Base-by-base conservation (phyloP, 139 green algal species). In the Picochlorum costavermella region DNA sequence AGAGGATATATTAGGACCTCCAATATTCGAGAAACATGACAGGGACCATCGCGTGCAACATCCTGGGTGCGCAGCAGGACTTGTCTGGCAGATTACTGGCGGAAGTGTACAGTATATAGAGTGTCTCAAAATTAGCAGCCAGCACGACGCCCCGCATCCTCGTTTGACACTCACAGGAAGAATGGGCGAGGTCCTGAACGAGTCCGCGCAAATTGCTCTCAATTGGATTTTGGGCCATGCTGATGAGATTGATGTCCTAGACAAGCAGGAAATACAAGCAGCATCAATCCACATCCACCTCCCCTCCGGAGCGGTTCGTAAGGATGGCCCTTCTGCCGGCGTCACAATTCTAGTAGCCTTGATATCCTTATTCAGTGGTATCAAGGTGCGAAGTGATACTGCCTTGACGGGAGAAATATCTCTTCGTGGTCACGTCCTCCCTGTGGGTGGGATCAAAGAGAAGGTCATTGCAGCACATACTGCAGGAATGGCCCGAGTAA, bases 61-160 rank as follows among this genome's bases (percentile, higher is more conserved):
- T 2, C 73, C 86, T 45, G 92, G 94, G 8, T 86, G 96, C n/a
- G 89, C 95, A 11, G 95, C 93, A 71, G 94, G 94, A 0, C 79
- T 99, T 60, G 94, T 94, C 6, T 99, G 92, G 92, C 98, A 94
- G 1, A 71, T 87, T 1, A 90, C 95, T 83, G 94, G 94, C 9
- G 93, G 93, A n/a, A 83, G 77, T 20, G 92, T 87, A 20, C 81
- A 98, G 60, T 97, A 94, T 71, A 78, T 95, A 5, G 90, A 97
- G 48, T 77, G 72, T 61, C 44, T 72, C 71, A 82, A 83, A 5
- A 83, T 84, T 11, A 57, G 66, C 2, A 76, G 89, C 55, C 33
- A 40, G 8, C 6, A 40, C 11, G 33, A 40, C 33, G 33, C 33
- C 3, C 76, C 85, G 36, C 64, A 65, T 23, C 48, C 17, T 55